Evolutionary conservation across 2,329 filamentous ascomycete genomes (phyloP).

Genomic region (Plenodomus lindquistii): DNA sequence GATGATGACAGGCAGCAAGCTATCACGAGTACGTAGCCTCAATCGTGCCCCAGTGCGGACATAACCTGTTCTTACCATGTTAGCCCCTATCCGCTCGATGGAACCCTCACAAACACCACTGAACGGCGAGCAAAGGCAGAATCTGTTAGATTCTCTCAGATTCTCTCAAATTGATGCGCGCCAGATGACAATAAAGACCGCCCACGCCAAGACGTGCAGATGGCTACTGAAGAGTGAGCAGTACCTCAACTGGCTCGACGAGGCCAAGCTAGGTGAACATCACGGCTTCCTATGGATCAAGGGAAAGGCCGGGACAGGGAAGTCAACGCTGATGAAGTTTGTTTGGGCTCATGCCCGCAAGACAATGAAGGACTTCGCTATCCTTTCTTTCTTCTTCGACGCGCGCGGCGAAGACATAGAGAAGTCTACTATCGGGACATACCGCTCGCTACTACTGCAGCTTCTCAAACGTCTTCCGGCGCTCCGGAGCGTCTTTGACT

Average conservation of each 20-base stretch:
- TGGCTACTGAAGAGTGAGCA: constrained; percentile 46
- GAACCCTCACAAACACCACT: background rate
- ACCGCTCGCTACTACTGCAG: constrained; percentile 30
- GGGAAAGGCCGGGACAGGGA: constrained; percentile 44
- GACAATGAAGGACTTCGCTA: constrained; percentile 6
- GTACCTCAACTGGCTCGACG: constrained; percentile 47
- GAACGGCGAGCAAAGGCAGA: constrained; percentile 7
- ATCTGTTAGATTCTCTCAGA: constrained; percentile 37
- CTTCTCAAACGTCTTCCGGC: constrained; percentile 20
- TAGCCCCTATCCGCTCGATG: no score
- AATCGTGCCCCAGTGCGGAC: no score
- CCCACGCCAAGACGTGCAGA: constrained; percentile 46
- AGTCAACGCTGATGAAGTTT: constrained; percentile 51
- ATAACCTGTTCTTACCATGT: no score
- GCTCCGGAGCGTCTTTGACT: constrained; percentile 9
- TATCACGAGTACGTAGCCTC: constrained; percentile 6
- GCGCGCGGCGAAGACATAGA: constrained; percentile 25
- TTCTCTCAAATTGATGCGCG: constrained; percentile 49
- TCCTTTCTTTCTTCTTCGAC: constrained; percentile 34
- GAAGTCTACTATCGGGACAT: constrained; percentile 26
- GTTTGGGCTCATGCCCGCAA: constrained; percentile 9
- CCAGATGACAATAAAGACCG: constrained; percentile 42
- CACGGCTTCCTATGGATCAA: constrained; percentile 54
- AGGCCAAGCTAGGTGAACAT: constrained; percentile 28
- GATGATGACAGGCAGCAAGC: constrained; percentile 2